These are phyloP conservation scores for Penicillium pulvis DNA, from an alignment of 495 filamentous ascomycete species.

Conservation along the genomic window DNA sequence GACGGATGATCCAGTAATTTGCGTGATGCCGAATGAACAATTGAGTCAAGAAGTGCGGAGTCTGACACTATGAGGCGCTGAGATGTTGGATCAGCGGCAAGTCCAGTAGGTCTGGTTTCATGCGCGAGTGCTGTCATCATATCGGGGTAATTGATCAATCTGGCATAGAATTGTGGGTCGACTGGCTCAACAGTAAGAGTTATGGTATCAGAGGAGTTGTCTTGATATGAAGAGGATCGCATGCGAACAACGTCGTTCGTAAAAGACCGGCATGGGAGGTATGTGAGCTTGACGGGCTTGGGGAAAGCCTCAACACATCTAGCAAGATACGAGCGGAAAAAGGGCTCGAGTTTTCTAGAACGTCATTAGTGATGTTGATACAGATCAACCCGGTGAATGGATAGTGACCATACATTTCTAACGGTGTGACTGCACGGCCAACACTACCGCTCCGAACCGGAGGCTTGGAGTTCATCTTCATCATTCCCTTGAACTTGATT, in stretches of 20 bases:
- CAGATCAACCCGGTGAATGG: no score
- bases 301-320: background rate
- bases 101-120: conserved; percentile 1
- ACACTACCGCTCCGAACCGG: conserved; percentile 2
- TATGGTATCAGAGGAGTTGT: background rate
- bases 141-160: background rate
- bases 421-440: background rate
- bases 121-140: background rate
- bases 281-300: background rate
- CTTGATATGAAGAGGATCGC: background rate
- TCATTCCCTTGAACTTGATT: conserved; percentile 1
- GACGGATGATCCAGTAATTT: background rate
- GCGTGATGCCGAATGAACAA: background rate
- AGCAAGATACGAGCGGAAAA: conserved; percentile 2
- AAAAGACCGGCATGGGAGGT: conserved; percentile 2
- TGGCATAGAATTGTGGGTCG: conserved; percentile 1
- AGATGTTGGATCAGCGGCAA: background rate
- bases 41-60: background rate
- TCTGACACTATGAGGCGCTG: conserved; percentile 5
- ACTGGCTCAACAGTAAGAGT: background rate
- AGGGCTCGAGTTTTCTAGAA: background rate
- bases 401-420: background rate
- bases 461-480: conserved; percentile 1
- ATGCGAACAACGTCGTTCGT: conserved; percentile 2
- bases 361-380: background rate